Evolutionary conservation across 1,139 yeast genomes (phyloP).

Genomic region (Magnusiomyces sp.): DNA sequence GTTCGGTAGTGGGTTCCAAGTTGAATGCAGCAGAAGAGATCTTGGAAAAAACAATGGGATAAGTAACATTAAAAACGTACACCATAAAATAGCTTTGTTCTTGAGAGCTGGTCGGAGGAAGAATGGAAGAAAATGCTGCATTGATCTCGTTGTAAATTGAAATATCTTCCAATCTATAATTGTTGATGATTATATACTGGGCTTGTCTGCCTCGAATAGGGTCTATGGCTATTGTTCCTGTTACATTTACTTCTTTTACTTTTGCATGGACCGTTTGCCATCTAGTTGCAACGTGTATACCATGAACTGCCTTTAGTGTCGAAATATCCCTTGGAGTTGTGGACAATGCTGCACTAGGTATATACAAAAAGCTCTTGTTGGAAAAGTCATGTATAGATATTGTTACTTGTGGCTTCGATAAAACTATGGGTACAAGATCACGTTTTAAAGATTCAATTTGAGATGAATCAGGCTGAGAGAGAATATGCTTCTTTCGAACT

Average conservation of each 20-base stretch:
- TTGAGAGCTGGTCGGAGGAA: slow-evolving; percentile 12
- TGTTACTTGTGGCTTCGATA: slow-evolving; percentile 27
- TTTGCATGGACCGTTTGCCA: slow-evolving; percentile 22
- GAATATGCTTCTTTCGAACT: slow-evolving; percentile 41
- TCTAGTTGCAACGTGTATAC: slow-evolving; percentile 15
- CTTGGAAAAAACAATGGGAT: slow-evolving; percentile 33
- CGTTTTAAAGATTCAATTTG: slow-evolving; percentile 33
- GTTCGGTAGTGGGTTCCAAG: slow-evolving; percentile 1
- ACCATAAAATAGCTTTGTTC: slow-evolving; percentile 30
- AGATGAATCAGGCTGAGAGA: slow-evolving; percentile 24
- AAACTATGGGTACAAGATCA: slow-evolving; percentile 32
- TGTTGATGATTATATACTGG: slow-evolving; percentile 45
- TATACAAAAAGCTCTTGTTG: slow-evolving; percentile 9
- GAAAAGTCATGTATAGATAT: slow-evolving; percentile 21
- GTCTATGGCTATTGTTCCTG: slow-evolving; percentile 30
- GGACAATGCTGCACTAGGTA: slow-evolving; percentile 1
- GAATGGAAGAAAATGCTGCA: background rate
- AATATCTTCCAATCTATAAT: slow-evolving; percentile 27
- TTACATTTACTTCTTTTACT: slow-evolving; percentile 16
- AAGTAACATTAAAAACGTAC: slow-evolving; percentile 33
- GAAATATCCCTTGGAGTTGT: slow-evolving; percentile 13
- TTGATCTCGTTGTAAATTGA: slow-evolving; percentile 1
- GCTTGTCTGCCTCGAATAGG: slow-evolving; percentile 32
- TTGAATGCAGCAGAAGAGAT: slow-evolving; percentile 36
- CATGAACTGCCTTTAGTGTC: slow-evolving; percentile 21